A percentile compares a stretch with the other conserved stretches of the same genome.
Evolutionary conservation across 1,284 basidiomycete species (phyloP).

Genomic region (Cryptococcus amylolentus): DNA sequence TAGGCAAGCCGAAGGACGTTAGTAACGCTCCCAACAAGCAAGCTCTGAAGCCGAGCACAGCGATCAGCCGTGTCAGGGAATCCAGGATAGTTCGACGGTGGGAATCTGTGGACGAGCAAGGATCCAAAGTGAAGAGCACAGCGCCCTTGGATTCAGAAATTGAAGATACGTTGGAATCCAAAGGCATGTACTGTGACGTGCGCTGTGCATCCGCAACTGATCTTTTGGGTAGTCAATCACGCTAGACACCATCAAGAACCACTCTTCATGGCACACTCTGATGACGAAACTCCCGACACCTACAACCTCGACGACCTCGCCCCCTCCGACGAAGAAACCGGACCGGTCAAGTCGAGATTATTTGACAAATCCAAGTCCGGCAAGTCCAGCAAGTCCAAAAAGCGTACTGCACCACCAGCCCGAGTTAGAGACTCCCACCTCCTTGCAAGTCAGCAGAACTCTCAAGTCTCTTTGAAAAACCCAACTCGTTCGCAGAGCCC

Average conservation of each 20-base stretch:
- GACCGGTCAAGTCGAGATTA: not conserved
- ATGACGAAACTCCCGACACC: not conserved
- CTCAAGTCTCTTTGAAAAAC: not conserved
- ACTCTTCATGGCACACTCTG: not conserved
- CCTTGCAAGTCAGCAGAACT: not conserved
- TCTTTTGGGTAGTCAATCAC: not conserved
- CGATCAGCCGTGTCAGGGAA: no score
- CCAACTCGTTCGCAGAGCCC: not conserved
- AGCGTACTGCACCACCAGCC: not conserved
- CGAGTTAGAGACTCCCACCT: no score
- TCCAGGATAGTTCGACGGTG: no score
- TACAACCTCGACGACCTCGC: not conserved
- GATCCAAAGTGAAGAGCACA: no score
- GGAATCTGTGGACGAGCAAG: no score
- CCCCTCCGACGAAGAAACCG: no score
- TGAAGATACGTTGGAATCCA: not conserved
- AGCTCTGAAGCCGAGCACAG: no score
- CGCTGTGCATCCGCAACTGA: not conserved
- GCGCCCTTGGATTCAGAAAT: not conserved
- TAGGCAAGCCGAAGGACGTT: no score
- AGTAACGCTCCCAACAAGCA: no score
- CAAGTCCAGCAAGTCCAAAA: not conserved
- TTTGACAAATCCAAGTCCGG: not conserved
- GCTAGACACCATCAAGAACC: not conserved
- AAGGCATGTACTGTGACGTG: not conserved